Base-by-base conservation (phyloP, 2,329 filamentous ascomycete genomes). In the Colletotrichum caudatum region DNA sequence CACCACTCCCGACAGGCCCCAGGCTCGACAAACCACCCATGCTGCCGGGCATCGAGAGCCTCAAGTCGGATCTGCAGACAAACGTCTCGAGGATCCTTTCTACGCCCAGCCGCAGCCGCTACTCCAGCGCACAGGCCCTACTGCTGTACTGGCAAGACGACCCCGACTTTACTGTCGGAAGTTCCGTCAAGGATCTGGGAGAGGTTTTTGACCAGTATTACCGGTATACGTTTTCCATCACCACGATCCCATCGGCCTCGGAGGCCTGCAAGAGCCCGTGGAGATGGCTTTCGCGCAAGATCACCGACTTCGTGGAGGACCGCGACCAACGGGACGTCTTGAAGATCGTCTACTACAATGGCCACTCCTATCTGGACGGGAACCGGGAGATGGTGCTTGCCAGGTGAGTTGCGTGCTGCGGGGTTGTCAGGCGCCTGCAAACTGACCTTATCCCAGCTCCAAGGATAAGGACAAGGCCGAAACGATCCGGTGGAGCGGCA, bases 341-440 rank as follows among this genome's bases (percentile, higher is more conserved):
- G 67, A 90, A 90, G 75, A 85, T 90, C 66, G 83, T 90, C 58
- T 89, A 88, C 76, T 90, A 90, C 75, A 85, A 83, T 18, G 88
- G 88, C 8, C 82, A 86, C 67, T 88, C 84, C 51, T 87, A 85
- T 74, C 79, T 90, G 35, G 86, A 90, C 74, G 82, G 81, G 8
- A 85, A 89, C 66, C 82, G 87, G 56, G 86, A 89, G 74, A 89
- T 89, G 86, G 82, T 89, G 41, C 80, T 90, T 51, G 83, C 87
- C 54, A 89, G 87, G 88, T 89, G 78, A 71, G 81, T 74, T 50
- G 44, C 39, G 18, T 12, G 23, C 33, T 7, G 37, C n/a, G 9
- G 8, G 8, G 18, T 14, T 8, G 44, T 23, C 23, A 5, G 44
- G 23, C 26, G n/a, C 23, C 39, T 5, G 18, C 14, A 39, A 33